Conservation (phyloP, 352 stramenopile genomes). For the Pythium periplocum region DNA sequence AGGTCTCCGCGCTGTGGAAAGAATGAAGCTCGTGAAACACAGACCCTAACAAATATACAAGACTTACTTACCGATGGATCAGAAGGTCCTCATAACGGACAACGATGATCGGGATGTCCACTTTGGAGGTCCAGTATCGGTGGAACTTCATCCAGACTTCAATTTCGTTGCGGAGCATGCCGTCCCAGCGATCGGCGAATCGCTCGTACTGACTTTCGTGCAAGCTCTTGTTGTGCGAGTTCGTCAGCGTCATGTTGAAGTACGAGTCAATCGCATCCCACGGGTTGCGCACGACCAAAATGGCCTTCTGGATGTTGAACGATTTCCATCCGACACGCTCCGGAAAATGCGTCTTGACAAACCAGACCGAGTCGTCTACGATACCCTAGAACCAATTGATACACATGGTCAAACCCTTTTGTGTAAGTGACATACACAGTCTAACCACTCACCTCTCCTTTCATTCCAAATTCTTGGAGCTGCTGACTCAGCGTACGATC, state of each 20-base stretch:
- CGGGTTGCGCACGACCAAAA: slow-evolving; percentile 92
- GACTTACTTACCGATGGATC: slow-evolving; percentile 43
- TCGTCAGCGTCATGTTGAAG: slow-evolving; percentile 97
- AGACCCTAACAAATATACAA: not conserved
- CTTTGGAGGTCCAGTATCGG: slow-evolving; percentile 84
- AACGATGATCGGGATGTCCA: slow-evolving; percentile 88
- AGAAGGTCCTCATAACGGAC: slow-evolving; percentile 91
- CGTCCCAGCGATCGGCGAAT: slow-evolving; percentile 87
- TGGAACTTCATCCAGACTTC: slow-evolving; percentile 91
- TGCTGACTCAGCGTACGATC: slow-evolving; percentile 91
- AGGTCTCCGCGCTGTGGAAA: slow-evolving; percentile 45
- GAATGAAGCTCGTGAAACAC: not conserved
- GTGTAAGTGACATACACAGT: not conserved
- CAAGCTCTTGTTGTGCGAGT: slow-evolving; percentile 91
- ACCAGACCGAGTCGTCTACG: slow-evolving; percentile 91
- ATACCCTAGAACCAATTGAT: slow-evolving; percentile 84
- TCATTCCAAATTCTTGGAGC: slow-evolving; percentile 86
- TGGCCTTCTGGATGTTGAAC: slow-evolving; percentile 73
- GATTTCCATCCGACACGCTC: slow-evolving; percentile 92
- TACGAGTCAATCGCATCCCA: slow-evolving; percentile 99
- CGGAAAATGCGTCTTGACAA: slow-evolving; percentile 98
- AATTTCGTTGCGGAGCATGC: slow-evolving; percentile 88
- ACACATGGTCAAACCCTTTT: slow-evolving; percentile 1
- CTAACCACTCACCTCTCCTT: slow-evolving; percentile 48
- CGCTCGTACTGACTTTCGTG: slow-evolving; percentile 83